These are phyloP conservation scores for Xerocomellus chrysenteron DNA, from an alignment of 768 basidiomycete species.

Conservation along the genomic window DNA sequence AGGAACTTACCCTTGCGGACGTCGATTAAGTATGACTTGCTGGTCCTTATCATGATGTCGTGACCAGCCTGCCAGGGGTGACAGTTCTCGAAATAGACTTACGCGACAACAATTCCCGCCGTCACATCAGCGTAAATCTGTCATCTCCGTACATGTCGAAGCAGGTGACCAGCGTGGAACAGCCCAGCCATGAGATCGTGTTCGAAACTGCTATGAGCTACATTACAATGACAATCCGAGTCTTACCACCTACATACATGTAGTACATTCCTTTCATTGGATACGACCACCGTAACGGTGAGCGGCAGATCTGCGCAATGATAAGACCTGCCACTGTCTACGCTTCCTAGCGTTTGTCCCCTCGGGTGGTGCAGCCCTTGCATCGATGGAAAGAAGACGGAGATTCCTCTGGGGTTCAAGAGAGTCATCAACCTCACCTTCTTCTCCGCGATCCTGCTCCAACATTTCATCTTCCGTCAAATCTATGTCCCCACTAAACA, in stretches of 20 bases:
- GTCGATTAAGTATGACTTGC: not conserved
- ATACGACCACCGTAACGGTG: constrained; percentile 18
- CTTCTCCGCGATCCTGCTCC: constrained; percentile 76
- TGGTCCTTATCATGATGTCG: not conserved
- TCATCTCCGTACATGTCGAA: not conserved
- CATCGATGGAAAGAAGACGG: constrained; percentile 49
- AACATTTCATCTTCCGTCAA: constrained; percentile 74
- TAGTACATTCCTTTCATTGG: constrained; percentile 5
- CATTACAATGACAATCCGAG: not conserved
- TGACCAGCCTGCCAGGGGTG: too few species aligned
- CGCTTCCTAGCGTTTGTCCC: constrained; percentile 40
- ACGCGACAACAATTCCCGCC: not conserved
- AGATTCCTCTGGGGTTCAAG: constrained; percentile 54
- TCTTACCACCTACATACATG: too few species aligned
- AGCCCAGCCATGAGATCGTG: not conserved
- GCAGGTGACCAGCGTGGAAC: not conserved
- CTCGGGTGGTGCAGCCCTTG: constrained; percentile 36
- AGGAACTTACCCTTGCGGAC: not conserved
- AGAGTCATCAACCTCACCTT: constrained; percentile 77
- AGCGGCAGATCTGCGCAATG: constrained; percentile 37
- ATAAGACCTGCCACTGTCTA: constrained; percentile 47
- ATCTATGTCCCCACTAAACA: constrained; percentile 67
- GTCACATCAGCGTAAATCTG: not conserved
- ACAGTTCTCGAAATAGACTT: not conserved
- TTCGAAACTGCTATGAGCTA: not conserved